Base-by-base conservation (phyloP, 495 filamentous ascomycete genomes). In the Penicillium odoratum region DNA sequence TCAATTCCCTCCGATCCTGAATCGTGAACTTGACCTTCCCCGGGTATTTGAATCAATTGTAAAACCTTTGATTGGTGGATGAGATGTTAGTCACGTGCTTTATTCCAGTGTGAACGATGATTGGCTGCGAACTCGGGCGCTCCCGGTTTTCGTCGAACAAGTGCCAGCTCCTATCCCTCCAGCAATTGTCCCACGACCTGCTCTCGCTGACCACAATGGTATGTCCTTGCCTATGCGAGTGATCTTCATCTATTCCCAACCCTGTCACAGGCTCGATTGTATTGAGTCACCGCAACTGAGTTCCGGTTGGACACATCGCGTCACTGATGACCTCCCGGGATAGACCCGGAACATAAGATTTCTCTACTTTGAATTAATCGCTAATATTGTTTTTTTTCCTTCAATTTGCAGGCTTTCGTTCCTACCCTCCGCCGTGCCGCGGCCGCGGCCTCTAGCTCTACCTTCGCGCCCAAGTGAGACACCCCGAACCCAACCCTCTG, bases 401-500 rank as follows among this genome's bases (percentile, higher is more conserved):
- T 51, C 26, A 18, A 26, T 31, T 29, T 38, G 57, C 57, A 77
- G 73, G 63, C 53, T 48, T 78, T 78, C 69, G 67, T 72, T 63
- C 68, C 74, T 53, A 73, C 75, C 51, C 69, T 76, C 62, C 72
- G 73, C 68, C 75, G 74, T 53, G 71, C 76, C 57, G 73, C 76
- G 63, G 69, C 72, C 58, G 69, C 74, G 64, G 66, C 69, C 60
- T 69, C 69, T 56, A 57, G 70, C 57, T 73, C 72, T 61, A 67
- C 73, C 54, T 73, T 73, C 57, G 74, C 65, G 31, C 74, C 74
- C 57, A 76, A 74, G 76, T 79, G 65, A 78, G 76, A 69, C 44
- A 50, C 65, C 67, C 64, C 45, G 25, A 40, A 21, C 21, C 28
- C 28, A 46, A 33, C 7, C 51, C 51, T 31, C 18, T 25, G 13